Evolutionary conservation across 2,329 filamentous ascomycete genomes (phyloP).

Genomic region (Cercospora citrullina): DNA sequence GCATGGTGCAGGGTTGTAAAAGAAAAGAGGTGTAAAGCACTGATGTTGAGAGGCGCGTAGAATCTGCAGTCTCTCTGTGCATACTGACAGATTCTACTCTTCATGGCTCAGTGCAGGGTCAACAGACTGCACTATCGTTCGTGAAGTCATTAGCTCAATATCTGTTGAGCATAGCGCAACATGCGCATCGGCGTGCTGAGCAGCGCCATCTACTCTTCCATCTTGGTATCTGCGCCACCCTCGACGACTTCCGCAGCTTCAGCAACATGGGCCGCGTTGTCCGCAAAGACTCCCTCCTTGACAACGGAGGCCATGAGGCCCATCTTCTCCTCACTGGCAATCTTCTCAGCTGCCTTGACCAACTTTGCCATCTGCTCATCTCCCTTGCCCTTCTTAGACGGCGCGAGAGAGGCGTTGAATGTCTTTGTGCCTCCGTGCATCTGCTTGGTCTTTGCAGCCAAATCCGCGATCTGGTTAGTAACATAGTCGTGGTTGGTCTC

Average conservation of each 20-base stretch:
- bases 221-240: conserved; percentile 35
- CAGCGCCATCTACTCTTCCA: conserved; percentile 25
- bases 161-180: neutral
- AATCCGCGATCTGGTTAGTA: conserved; percentile 86
- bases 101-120: neutral
- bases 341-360: conserved; percentile 60
- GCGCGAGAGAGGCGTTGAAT: conserved; percentile 30
- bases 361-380: conserved; percentile 60
- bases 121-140: neutral
- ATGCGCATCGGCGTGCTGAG: neutral
- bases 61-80: neutral
- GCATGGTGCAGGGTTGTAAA: neutral
- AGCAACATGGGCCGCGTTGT: conserved; percentile 21
- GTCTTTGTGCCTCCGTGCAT: conserved; percentile 40
- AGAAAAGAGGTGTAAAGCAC: neutral
- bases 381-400: conserved; percentile 33
- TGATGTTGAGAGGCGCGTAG: neutral
- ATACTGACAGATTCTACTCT: neutral
- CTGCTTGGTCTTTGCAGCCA: conserved; percentile 73
- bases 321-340: conserved; percentile 63
- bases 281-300: conserved; percentile 62
- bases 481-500: conserved; percentile 91
- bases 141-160: neutral
- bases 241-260: conserved; percentile 24
- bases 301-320: conserved; percentile 63